phyloP scores from a whole-genome alignment of 208 protist genomes.

The Phytomonas sp. region DNA sequence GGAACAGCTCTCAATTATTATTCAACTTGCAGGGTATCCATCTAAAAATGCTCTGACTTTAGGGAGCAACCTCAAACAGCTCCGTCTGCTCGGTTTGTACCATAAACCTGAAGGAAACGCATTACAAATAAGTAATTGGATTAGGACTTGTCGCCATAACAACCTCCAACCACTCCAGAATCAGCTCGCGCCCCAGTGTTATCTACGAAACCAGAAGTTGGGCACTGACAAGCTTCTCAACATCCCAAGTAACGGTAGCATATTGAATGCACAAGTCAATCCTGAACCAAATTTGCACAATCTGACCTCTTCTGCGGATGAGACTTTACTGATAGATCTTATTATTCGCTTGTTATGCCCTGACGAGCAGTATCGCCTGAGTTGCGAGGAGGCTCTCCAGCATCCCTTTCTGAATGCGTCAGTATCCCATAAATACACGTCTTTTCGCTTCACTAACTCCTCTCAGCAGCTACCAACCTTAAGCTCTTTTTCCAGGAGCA shows the following conservation, averaged over 20 bases:
- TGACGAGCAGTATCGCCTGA: slow-evolving; percentile 45
- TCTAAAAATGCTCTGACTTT: slow-evolving; percentile 51
- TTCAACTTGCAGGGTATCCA: slow-evolving; percentile 82
- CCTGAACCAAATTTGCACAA: neutral
- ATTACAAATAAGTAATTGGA: slow-evolving; percentile 20
- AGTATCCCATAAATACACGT: neutral
- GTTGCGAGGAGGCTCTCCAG: slow-evolving; percentile 53
- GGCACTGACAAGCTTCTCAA: neutral
- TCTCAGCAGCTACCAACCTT: neutral
- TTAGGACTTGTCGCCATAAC: slow-evolving; percentile 17
- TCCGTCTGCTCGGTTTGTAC: slow-evolving; percentile 25
- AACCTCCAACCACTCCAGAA: slow-evolving; percentile 22
- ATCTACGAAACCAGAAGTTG: neutral
- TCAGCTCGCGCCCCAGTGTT: slow-evolving; percentile 18
- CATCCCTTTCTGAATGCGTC: slow-evolving; percentile 40
- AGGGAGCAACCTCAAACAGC: slow-evolving; percentile 27
- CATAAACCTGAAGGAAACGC: neutral
- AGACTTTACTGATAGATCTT: slow-evolving; percentile 49
- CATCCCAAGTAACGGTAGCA: slow-evolving; percentile 14
- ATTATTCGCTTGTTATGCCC: slow-evolving; percentile 59
- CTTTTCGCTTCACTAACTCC: slow-evolving; percentile 2
- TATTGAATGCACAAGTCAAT: slow-evolving; percentile 9
- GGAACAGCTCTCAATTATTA: slow-evolving; percentile 89
- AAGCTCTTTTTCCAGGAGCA: neutral
- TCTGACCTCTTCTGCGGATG: slow-evolving; percentile 18